Evolutionary conservation across 202 grass and related monocot species (phyloP), one percentile per base, ranked within the genome.

Genomic region (Zizania palustris): DNA sequence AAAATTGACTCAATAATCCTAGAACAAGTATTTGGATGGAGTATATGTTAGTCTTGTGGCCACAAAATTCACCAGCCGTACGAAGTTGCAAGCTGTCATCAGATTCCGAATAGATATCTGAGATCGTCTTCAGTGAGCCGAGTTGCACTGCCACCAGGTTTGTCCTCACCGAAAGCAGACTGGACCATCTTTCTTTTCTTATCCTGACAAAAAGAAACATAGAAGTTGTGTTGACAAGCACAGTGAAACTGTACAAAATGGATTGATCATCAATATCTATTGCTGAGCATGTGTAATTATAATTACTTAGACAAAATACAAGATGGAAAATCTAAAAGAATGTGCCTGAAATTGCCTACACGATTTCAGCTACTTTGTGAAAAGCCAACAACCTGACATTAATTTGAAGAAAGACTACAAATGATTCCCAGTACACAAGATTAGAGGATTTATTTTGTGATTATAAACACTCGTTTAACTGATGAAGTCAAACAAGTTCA

Each of bases 171-270:
- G 6, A 97, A 93, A 36, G 91, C 91, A 0, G 91, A 93, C 53
- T 81, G 72, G 11, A 97, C 91, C 88, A 97, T 93, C 61, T 67
- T 73, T 73, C 93, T 86, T 82, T 97, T 97, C 33, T 93, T 90
- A 16, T 91, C 91, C 91, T 97, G 75, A 20, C 20, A 49, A 79
- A 79, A 22, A 59, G 45, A 53, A 72, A 54, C 61, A 82, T 60
- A 44, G n/a, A 53, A 2, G 40, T 28, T 46, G 15, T 18, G 46
- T 48, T 65, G 56, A 43, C 21, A 82, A 34, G 38, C n/a, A 72
- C n/a, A 42, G 49, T 7, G 33, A 34, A 15, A 69, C 5, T 16
- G 8, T 38, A 10, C 13, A 44, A 10, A 45, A 22, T 56, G 18
- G 11, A 44, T 36, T 67, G 21, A 67, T 78, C 50, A 7, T 5